Conservation (phyloP, 768 basidiomycete genomes). For the Suillus occidentalis region DNA sequence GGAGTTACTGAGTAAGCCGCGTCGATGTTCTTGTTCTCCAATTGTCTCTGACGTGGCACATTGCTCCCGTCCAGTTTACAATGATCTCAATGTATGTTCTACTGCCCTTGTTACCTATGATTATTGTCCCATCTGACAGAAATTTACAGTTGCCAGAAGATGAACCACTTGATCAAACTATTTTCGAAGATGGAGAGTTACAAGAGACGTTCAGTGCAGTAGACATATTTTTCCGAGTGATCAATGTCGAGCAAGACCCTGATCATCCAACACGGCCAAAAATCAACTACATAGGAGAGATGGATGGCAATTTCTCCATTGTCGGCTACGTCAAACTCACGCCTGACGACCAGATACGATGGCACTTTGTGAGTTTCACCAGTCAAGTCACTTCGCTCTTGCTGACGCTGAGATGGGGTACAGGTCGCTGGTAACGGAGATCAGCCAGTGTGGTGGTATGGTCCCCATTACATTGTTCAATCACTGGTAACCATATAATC, state of each 20-base stretch:
- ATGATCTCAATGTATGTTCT: conserved; percentile 36
- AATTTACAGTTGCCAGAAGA: conserved; percentile 27
- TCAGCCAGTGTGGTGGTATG: conserved; percentile 58
- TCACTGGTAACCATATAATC: neutral
- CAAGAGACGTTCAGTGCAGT: conserved; percentile 53
- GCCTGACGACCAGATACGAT: conserved; percentile 55
- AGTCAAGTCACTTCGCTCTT: neutral
- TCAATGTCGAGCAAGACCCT: conserved; percentile 43
- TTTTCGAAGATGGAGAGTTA: conserved; percentile 53
- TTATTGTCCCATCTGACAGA: conserved; percentile 3
- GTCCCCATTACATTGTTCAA: neutral
- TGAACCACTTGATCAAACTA: conserved; percentile 38
- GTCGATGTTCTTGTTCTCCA: neutral
- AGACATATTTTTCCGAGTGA: conserved; percentile 45
- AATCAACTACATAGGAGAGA: conserved; percentile 54
- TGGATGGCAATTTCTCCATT: conserved; percentile 50
- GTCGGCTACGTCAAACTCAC: conserved; percentile 56
- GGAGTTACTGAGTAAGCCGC: conserved; percentile 56
- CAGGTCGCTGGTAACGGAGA: conserved; percentile 54
- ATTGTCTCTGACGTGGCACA: conserved; percentile 2
- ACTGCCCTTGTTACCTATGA: neutral
- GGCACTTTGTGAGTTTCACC: conserved; percentile 57
- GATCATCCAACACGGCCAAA: conserved; percentile 50
- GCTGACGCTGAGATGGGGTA: conserved; percentile 12
- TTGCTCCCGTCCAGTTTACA: conserved; percentile 44